A percentile compares a stretch with the other conserved stretches of the same genome.
Evolutionary conservation across 768 basidiomycete species (phyloP).

Genomic region (Hypholoma sublateritium): DNA sequence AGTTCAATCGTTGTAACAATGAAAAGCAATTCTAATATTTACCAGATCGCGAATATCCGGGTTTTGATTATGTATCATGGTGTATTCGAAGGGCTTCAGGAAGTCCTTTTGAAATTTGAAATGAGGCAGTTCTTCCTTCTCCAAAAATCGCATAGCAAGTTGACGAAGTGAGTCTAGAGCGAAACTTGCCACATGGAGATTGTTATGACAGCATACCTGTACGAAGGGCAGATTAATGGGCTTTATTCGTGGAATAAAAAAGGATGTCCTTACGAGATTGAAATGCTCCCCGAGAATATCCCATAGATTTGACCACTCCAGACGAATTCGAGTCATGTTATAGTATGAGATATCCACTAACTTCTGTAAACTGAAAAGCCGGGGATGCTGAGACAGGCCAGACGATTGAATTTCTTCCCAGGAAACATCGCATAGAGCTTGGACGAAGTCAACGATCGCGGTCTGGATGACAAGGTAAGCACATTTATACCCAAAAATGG

Average conservation of each 20-base stretch:
- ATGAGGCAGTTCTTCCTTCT: slow-evolving; percentile 96
- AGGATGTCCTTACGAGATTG: slow-evolving; percentile 71
- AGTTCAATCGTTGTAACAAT: neutral
- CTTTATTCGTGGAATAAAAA: neutral
- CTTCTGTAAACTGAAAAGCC: slow-evolving; percentile 96
- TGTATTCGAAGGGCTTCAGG: slow-evolving; percentile 95
- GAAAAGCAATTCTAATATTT: slow-evolving; percentile 5
- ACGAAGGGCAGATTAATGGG: slow-evolving; percentile 1
- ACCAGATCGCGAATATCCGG: slow-evolving; percentile 97
- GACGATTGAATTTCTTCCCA: slow-evolving; percentile 99
- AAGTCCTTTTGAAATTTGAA: slow-evolving; percentile 99
- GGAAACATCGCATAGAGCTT: slow-evolving; percentile 93
- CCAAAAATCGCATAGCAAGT: slow-evolving; percentile 96
- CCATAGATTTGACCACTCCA: slow-evolving; percentile 99
- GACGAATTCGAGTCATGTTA: slow-evolving; percentile 96
- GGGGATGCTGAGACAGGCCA: slow-evolving; percentile 88
- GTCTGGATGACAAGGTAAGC: slow-evolving; percentile 47
- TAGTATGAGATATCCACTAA: slow-evolving; percentile 99
- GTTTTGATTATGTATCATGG: slow-evolving; percentile 95
- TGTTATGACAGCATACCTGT: slow-evolving; percentile 97
- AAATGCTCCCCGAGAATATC: slow-evolving; percentile 98
- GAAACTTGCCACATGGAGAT: slow-evolving; percentile 94
- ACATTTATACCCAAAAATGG: neutral
- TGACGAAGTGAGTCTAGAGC: slow-evolving; percentile 96
- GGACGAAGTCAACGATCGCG: slow-evolving; percentile 97